Percentiles rank a stretch among this genome's conserved stretches.
phyloP scores from a whole-genome alignment of 2,329 filamentous ascomycete species.

The Verticillium longisporum region DNA sequence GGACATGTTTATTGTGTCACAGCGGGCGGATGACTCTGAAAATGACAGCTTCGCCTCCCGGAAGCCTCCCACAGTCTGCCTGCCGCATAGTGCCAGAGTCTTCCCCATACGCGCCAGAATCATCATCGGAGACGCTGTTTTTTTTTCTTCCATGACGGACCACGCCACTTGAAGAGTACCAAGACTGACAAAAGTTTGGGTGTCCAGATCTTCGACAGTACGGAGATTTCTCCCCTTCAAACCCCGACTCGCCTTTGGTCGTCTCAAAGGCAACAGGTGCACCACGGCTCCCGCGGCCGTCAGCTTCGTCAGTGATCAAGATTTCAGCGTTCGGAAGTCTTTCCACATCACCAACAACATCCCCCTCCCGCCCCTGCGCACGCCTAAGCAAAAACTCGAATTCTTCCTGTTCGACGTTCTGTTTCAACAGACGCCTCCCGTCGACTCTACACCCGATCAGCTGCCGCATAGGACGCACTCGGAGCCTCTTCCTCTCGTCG shows the following conservation, averaged over 20 bases:
- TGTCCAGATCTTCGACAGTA: constrained; percentile 9
- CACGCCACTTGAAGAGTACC: background rate
- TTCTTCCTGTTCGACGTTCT: constrained; percentile 43
- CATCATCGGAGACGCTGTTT: background rate
- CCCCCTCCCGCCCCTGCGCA: constrained; percentile 50
- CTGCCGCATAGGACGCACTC: constrained; percentile 99
- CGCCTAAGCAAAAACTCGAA: constrained; percentile 39
- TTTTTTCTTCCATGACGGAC: background rate
- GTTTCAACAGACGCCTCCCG: constrained; percentile 38
- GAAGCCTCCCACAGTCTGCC: background rate
- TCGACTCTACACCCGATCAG: constrained; percentile 63
- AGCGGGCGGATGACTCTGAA: background rate
- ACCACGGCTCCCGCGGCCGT: constrained; percentile 60
- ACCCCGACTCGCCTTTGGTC: constrained; percentile 52
- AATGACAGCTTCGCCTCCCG: too few relatives aligned
- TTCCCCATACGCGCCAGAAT: background rate
- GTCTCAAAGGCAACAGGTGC: constrained; percentile 54
- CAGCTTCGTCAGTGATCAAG: constrained; percentile 57
- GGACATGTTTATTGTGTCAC: too few relatives aligned
- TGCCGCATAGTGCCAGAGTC: background rate
- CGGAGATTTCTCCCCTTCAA: constrained; percentile 7
- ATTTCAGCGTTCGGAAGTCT: constrained; percentile 60
- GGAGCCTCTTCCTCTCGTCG: constrained; percentile 97
- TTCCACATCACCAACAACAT: constrained; percentile 61
- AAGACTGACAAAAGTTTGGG: background rate